A percentile compares a stretch with the other conserved stretches of the same genome.
Evolutionary conservation across 2,329 filamentous ascomycete genomes (phyloP).

Genomic region (Ceratocystis harringtonii): DNA sequence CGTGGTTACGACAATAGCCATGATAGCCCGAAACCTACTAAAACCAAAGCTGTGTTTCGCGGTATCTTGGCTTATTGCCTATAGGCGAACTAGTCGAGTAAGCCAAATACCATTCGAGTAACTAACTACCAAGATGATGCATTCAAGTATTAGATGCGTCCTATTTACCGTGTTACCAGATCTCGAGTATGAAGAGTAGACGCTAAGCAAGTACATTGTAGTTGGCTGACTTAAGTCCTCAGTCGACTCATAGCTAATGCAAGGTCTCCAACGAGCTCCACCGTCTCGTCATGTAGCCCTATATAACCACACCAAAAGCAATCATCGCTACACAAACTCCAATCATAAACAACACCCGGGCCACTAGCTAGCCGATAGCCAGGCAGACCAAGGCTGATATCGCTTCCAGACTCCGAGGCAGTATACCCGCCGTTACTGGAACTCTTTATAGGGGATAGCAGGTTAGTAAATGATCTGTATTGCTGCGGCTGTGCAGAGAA

Average conservation of each 20-base stretch:
- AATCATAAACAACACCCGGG: background rate
- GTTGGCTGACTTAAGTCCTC: background rate
- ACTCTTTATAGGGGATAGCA: background rate
- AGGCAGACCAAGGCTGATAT: too few relatives aligned
- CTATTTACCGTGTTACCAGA: background rate
- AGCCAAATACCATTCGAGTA: background rate
- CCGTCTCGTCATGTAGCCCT: background rate
- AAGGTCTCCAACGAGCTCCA: background rate
- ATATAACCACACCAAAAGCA: slow-evolving; percentile 2
- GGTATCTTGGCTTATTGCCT: background rate
- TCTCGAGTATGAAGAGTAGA: background rate
- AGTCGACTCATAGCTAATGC: background rate
- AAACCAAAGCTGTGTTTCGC: too few relatives aligned
- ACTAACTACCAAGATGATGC: background rate
- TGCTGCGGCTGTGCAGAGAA: too few relatives aligned
- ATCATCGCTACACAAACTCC: background rate
- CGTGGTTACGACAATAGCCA: background rate
- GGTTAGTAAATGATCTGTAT: too few relatives aligned
- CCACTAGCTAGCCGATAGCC: background rate
- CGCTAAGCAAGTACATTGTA: background rate
- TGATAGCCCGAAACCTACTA: too few relatives aligned
- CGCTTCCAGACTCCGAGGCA: too few relatives aligned
- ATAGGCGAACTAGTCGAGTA: background rate
- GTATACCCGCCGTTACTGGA: background rate
- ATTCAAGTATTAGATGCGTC: background rate